These are phyloP conservation scores for Trichocladium antarcticum DNA, from an alignment of 495 filamentous ascomycete species.

Conservation along the genomic window DNA sequence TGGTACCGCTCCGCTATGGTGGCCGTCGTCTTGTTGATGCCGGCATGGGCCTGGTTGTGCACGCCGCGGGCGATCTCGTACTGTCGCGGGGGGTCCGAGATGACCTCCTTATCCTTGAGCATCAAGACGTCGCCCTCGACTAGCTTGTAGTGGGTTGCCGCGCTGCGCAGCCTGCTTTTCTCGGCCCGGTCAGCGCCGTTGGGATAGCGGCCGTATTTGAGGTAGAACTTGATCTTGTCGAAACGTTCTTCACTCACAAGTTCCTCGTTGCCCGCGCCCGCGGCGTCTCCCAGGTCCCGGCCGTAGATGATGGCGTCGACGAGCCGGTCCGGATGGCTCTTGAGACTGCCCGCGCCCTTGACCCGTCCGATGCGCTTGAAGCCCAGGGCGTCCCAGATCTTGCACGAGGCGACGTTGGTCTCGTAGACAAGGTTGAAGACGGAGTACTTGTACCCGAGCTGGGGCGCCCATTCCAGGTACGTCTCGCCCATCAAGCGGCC, in stretches of 20 bases:
- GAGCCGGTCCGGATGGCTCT: slow-evolving; percentile 64
- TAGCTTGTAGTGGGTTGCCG: slow-evolving; percentile 92
- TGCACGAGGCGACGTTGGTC: slow-evolving; percentile 88
- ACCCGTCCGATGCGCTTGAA: slow-evolving; percentile 94
- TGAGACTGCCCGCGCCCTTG: slow-evolving; percentile 75
- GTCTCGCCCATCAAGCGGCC: slow-evolving; percentile 88
- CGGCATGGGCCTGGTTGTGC: slow-evolving; percentile 71
- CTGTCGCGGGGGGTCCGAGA: slow-evolving; percentile 81
- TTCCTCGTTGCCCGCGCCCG: slow-evolving; percentile 54
- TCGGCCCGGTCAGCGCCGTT: slow-evolving; percentile 87
- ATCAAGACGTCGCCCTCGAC: slow-evolving; percentile 70
- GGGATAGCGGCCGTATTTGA: slow-evolving; percentile 90
- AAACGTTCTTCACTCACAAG: slow-evolving; percentile 93
- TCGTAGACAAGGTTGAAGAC: slow-evolving; percentile 99
- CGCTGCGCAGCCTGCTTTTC: slow-evolving; percentile 84
- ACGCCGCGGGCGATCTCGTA: slow-evolving; percentile 75
- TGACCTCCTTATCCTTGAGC: slow-evolving; percentile 96
- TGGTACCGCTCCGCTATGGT: slow-evolving; percentile 89
- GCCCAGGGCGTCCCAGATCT: slow-evolving; percentile 94
- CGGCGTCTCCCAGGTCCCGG: slow-evolving; percentile 52
- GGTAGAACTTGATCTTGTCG: slow-evolving; percentile 95
- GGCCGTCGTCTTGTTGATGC: slow-evolving; percentile 97
- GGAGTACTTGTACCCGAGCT: slow-evolving; percentile 87
- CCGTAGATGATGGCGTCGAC: slow-evolving; percentile 97
- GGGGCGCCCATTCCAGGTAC: slow-evolving; percentile 90